Percentiles rank a stretch among this genome's conserved stretches.
These are phyloP conservation scores for Cyberlindnera mrakii DNA, from an alignment of 805 yeast species.

Conservation along the genomic window DNA sequence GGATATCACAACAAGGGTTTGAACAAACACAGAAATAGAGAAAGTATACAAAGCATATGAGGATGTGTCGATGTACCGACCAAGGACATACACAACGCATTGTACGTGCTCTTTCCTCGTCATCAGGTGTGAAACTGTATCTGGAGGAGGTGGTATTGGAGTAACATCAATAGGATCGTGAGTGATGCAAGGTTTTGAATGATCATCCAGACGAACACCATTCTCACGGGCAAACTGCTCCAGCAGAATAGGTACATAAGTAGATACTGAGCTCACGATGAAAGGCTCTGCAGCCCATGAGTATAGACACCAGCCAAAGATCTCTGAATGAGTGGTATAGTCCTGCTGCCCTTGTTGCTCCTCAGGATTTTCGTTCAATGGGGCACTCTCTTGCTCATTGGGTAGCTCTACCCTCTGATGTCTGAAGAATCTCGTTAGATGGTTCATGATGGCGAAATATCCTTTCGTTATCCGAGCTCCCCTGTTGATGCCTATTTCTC, in stretches of 20 bases:
- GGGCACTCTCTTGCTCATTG: neutral
- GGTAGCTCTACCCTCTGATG: no score
- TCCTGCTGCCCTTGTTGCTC: neutral
- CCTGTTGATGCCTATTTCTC: neutral
- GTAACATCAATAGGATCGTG: constrained; percentile 21
- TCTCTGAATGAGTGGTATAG: constrained; percentile 34
- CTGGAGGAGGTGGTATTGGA: constrained; percentile 23
- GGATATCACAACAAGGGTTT: constrained; percentile 62
- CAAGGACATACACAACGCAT: constrained; percentile 45
- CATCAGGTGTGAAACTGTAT: constrained; percentile 19
- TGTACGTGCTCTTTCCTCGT: constrained; percentile 16
- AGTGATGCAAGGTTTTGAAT: constrained; percentile 44
- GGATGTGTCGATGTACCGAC: constrained; percentile 58
- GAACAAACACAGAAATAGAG: constrained; percentile 65
- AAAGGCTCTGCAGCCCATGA: constrained; percentile 79
- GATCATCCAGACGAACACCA: constrained; percentile 60
- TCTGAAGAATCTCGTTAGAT: neutral
- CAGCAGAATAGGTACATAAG: constrained; percentile 66
- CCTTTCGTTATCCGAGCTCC: neutral
- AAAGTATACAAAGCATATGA: constrained; percentile 71
- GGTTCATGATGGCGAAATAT: neutral
- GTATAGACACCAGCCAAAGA: constrained; percentile 64
- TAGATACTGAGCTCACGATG: constrained; percentile 71
- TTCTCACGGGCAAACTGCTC: constrained; percentile 70
- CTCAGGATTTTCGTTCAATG: constrained; percentile 7